Evolutionary conservation across 2,329 filamentous ascomycete species (phyloP).

Genomic region (Neofusicoccum parvum): DNA sequence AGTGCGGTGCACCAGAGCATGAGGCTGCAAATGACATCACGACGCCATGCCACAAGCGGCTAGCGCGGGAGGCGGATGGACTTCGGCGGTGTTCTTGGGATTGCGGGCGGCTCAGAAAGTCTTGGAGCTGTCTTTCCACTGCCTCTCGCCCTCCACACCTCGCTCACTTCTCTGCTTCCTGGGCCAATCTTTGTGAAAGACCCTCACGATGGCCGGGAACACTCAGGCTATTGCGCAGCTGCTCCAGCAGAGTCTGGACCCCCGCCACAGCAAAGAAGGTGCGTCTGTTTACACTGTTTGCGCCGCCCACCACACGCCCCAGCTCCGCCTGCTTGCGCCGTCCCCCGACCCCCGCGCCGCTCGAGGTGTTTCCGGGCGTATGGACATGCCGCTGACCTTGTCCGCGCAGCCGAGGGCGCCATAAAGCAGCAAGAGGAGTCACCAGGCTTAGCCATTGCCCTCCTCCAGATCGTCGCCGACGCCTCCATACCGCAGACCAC

Average conservation of each 20-base stretch:
- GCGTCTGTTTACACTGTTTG: slow-evolving; percentile 38
- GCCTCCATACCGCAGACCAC: slow-evolving; percentile 73
- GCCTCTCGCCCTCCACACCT: not conserved
- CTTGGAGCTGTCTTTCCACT: slow-evolving; percentile 19
- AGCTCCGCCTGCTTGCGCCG: slow-evolving; percentile 16
- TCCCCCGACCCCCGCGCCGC: not conserved
- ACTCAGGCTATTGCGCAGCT: slow-evolving; percentile 73
- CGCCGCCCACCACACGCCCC: not conserved
- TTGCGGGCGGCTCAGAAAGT: slow-evolving; percentile 19
- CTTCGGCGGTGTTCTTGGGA: not conserved
- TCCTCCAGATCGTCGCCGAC: slow-evolving; percentile 88
- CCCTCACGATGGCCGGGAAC: slow-evolving; percentile 59
- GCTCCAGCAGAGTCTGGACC: slow-evolving; percentile 88
- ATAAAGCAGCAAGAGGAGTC: slow-evolving; percentile 79
- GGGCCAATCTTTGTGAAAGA: slow-evolving; percentile 9
- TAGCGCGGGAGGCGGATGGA: not conserved
- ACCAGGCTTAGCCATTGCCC: slow-evolving; percentile 79
- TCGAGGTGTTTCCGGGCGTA: not conserved
- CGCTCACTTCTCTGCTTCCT: not conserved
- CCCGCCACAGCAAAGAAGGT: slow-evolving; percentile 88
- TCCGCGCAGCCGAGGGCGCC: slow-evolving; percentile 72
- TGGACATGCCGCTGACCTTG: slow-evolving; percentile 27
- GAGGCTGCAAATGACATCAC: slow-evolving; percentile 8
- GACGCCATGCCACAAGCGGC: not conserved
- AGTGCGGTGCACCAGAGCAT: no score